Evolutionary conservation across 441 rosid species (phyloP).

Genomic region (Theobroma grandiflorum): DNA sequence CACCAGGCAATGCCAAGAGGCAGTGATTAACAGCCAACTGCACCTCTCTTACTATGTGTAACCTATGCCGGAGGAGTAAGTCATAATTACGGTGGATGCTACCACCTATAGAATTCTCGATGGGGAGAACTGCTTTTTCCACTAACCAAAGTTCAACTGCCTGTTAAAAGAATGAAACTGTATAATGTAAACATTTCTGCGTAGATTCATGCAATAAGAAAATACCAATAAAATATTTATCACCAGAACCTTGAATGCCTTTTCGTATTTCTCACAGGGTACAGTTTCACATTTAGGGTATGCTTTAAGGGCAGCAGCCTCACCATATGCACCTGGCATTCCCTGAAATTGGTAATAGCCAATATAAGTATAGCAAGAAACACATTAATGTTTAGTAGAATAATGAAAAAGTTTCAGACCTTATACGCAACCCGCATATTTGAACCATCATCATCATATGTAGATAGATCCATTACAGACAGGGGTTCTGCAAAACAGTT

Average conservation of each 20-base stretch:
- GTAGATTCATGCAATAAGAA: slow-evolving; percentile 24
- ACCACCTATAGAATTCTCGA: slow-evolving; percentile 93
- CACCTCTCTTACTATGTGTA: slow-evolving; percentile 96
- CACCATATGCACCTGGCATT: slow-evolving; percentile 88
- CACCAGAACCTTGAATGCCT: slow-evolving; percentile 75
- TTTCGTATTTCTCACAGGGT: slow-evolving; percentile 91
- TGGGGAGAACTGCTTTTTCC: slow-evolving; percentile 91
- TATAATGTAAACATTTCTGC: slow-evolving; percentile 4
- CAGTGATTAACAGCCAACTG: slow-evolving; percentile 83
- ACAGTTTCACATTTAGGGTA: slow-evolving; percentile 92
- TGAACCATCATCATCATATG: slow-evolving; percentile 50
- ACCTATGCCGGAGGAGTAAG: slow-evolving; percentile 92
- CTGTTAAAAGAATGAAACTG: slow-evolving; percentile 48
- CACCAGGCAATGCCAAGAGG: slow-evolving; percentile 86
- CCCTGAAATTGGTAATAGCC: slow-evolving; percentile 60
- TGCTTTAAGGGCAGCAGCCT: slow-evolving; percentile 88
- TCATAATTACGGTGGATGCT: slow-evolving; percentile 97
- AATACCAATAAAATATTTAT: not conserved
- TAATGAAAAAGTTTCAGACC: slow-evolving; percentile 50
- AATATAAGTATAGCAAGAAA: slow-evolving; percentile 29
- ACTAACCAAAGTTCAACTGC: slow-evolving; percentile 97
- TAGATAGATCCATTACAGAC: slow-evolving; percentile 53
- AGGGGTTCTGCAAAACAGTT: slow-evolving; percentile 74
- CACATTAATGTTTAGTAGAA: slow-evolving; percentile 15
- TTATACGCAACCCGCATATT: slow-evolving; percentile 82